Conservation (phyloP, 2,329 filamentous ascomycete genomes). For the Metarhizium rileyi region DNA sequence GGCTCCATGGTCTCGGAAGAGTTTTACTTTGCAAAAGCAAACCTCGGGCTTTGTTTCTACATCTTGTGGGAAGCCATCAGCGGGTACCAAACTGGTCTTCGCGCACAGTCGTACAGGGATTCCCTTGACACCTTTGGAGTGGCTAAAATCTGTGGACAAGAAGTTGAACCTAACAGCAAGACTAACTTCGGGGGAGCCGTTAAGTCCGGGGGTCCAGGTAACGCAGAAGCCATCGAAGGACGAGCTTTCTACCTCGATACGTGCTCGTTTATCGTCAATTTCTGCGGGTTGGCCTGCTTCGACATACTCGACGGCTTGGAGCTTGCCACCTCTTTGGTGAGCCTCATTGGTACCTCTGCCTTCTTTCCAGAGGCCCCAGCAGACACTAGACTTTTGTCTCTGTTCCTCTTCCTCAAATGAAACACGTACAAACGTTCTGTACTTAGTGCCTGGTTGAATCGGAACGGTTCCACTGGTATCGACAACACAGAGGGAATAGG, state of each 20-base stretch:
- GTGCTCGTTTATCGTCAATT: constrained; percentile 55
- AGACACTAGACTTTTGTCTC: constrained; percentile 67
- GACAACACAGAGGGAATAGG: constrained; percentile 76
- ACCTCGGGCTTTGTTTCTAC: constrained; percentile 52
- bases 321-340: constrained; percentile 81
- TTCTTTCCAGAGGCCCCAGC: constrained; percentile 92
- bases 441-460: constrained; percentile 53
- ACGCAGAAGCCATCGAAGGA: constrained; percentile 95
- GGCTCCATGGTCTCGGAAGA: constrained; percentile 92
- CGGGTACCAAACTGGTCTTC: constrained; percentile 65
- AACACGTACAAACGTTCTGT: constrained; percentile 86
- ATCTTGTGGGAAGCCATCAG: constrained; percentile 38
- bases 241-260: constrained; percentile 61
- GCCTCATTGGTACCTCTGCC: constrained; percentile 92
- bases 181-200: constrained; percentile 64
- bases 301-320: constrained; percentile 93
- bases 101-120: constrained; percentile 89
- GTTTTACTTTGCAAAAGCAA: constrained; percentile 92
- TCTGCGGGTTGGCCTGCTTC: constrained; percentile 52
- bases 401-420: constrained; percentile 97
- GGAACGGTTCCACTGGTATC: constrained; percentile 61
- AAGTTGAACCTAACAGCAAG: constrained; percentile 97
- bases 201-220: constrained; percentile 68
- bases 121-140: constrained; percentile 96
- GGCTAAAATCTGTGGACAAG: constrained; percentile 94